These are phyloP conservation scores for Ophiocordyceps camponoti-rufipedis DNA, from an alignment of 2,329 filamentous ascomycete genomes.

Conservation along the genomic window DNA sequence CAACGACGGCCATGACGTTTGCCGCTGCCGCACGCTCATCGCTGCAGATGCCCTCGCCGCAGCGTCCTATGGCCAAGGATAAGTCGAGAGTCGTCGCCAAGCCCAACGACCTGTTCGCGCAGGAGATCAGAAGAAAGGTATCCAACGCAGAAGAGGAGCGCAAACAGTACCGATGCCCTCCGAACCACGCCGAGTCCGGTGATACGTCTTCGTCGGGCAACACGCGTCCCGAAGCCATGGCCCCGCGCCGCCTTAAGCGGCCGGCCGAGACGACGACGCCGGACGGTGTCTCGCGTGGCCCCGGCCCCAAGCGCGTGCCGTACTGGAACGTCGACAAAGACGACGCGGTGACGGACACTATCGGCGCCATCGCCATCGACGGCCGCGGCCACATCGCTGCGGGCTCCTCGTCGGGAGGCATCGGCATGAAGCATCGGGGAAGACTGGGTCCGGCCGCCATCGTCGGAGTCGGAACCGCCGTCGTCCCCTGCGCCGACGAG, in stretches of 20 bases:
- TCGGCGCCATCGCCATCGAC: constrained; percentile 90
- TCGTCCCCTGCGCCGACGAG: constrained; percentile 57
- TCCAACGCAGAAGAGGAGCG: not conserved
- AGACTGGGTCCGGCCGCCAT: constrained; percentile 84
- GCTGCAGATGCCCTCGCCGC: not conserved
- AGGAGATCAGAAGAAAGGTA: not conserved
- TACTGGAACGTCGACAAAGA: constrained; percentile 20
- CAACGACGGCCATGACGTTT: constrained; percentile 1
- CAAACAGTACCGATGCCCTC: constrained; percentile 4
- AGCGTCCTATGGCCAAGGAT: not conserved
- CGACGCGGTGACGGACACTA: constrained; percentile 69
- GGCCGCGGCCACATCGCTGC: constrained; percentile 74
- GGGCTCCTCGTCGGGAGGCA: constrained; percentile 89
- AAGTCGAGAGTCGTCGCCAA: not conserved
- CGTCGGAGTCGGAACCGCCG: constrained; percentile 76
- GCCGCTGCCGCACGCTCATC: constrained; percentile 1
- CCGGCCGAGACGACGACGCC: constrained; percentile 5
- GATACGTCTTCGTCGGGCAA: not conserved
- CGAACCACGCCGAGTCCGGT: not conserved
- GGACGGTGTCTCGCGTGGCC: constrained; percentile 1
- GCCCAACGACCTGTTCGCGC: not conserved
- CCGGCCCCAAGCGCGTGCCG: constrained; percentile 6
- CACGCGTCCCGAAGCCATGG: constrained; percentile 2
- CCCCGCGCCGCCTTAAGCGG: constrained; percentile 17
- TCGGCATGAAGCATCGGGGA: constrained; percentile 94